Conservation (phyloP, 345 rosid genomes). For the Geranium rotundifolium region DNA sequence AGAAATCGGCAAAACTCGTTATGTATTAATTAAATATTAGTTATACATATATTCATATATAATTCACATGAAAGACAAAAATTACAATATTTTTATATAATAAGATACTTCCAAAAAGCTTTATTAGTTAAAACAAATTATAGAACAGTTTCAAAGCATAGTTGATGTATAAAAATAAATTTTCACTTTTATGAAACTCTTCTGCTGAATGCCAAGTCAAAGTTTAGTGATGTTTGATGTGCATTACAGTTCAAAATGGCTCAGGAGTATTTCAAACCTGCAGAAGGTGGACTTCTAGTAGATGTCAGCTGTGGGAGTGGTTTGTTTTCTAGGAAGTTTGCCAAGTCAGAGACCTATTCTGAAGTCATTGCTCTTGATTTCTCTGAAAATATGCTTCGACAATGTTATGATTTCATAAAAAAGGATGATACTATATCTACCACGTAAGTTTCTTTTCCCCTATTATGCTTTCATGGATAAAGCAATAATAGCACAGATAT, state of each 20-base stretch:
- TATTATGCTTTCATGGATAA: too few relatives aligned
- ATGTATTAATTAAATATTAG: too few relatives aligned
- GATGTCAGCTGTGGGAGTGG: conserved; percentile 98
- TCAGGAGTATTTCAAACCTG: conserved; percentile 70
- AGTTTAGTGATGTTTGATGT: not conserved
- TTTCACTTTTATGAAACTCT: not conserved
- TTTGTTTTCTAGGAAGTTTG: conserved; percentile 81
- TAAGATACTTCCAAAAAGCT: too few relatives aligned
- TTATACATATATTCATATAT: too few relatives aligned
- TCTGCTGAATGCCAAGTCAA: not conserved
- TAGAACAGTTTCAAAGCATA: too few relatives aligned
- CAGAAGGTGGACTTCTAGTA: conserved; percentile 67
- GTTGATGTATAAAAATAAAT: too few relatives aligned
- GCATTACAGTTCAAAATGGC: conserved; percentile 83
- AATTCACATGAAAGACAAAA: too few relatives aligned
- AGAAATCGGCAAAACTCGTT: too few relatives aligned
- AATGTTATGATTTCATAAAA: conserved; percentile 71
- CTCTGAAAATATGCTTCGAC: conserved; percentile 95
- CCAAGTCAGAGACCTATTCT: conserved; percentile 60
- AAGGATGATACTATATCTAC: conserved; percentile 36
- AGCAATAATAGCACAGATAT: not conserved
- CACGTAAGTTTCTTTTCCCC: conserved; percentile 19
- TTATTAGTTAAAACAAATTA: too few relatives aligned
- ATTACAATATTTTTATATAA: too few relatives aligned
- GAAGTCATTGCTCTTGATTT: conserved; percentile 83